Evolutionary conservation across 805 yeast genomes (phyloP).

Genomic region (Limtongozyma cylindracea): DNA sequence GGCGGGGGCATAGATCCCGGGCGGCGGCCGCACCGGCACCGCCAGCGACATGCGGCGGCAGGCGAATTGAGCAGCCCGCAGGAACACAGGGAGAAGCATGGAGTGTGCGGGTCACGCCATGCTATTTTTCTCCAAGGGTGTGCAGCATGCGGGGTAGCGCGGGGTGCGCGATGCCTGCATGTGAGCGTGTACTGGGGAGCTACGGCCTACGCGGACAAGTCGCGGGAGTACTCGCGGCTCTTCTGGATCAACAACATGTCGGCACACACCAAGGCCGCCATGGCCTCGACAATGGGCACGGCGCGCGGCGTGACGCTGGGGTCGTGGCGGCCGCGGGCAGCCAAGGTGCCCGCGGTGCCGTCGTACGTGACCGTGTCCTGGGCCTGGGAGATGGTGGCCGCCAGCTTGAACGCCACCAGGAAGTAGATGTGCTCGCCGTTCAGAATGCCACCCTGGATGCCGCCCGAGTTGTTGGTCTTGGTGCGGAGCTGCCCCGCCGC

Average conservation of each 20-base stretch:
- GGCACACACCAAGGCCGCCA: constrained; percentile 87
- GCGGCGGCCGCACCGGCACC: too few species aligned
- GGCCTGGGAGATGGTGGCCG: constrained; percentile 89
- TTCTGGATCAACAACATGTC: constrained; percentile 73
- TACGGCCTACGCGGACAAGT: too few species aligned
- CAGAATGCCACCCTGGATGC: constrained; percentile 94
- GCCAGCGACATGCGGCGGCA: too few species aligned
- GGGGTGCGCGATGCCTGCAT: too few species aligned
- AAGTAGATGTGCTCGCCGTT: constrained; percentile 92
- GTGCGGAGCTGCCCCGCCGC: constrained; percentile 50
- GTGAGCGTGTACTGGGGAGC: too few species aligned
- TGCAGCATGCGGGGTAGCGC: too few species aligned
- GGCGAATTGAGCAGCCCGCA: too few species aligned
- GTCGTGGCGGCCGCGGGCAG: constrained; percentile 96
- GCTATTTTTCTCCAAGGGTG: too few species aligned
- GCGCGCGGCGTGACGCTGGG: constrained; percentile 98
- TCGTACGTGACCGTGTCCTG: constrained; percentile 77
- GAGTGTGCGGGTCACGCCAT: too few species aligned
- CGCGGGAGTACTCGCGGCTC: constrained; percentile 47
- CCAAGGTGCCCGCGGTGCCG: constrained; percentile 68
- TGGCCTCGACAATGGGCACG: constrained; percentile 93
- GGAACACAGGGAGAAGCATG: too few species aligned
- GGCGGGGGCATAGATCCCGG: constrained; percentile 26
- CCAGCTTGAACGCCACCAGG: constrained; percentile 91
- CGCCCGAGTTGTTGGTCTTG: constrained; percentile 80